phyloP scores from a whole-genome alignment of 2,329 filamentous ascomycete species.

The Claviceps humidiphila region DNA sequence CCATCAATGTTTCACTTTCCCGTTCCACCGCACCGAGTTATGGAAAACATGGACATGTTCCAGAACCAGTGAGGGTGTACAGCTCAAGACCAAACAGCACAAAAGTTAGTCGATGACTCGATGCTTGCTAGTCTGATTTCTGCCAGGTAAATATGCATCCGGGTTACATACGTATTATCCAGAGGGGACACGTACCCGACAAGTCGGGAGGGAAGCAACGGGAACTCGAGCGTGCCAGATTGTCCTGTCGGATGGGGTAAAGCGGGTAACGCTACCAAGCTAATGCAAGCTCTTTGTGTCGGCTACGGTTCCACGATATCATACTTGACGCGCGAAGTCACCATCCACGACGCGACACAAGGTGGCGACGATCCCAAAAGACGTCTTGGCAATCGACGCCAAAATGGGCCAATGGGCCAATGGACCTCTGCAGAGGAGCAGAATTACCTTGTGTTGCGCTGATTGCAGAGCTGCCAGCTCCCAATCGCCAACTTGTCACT shows the following conservation, averaged over 20 bases:
- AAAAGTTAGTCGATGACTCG: no score
- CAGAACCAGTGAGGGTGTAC: not conserved
- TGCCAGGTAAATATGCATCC: not conserved
- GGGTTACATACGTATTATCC: not conserved
- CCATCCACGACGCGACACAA: not conserved
- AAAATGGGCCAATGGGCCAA: no score
- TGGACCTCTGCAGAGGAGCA: no score
- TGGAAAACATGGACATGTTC: not conserved
- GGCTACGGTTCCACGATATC: slow-evolving; percentile 1
- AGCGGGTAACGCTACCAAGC: not conserved
- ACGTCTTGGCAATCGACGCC: no score
- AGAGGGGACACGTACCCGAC: not conserved
- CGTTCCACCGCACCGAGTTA: not conserved
- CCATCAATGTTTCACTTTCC: no score
- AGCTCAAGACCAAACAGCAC: not conserved
- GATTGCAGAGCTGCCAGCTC: no score
- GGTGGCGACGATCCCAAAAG: not conserved
- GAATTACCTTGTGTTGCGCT: no score
- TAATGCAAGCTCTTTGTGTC: not conserved
- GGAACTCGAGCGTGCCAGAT: not conserved
- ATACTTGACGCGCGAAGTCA: slow-evolving; percentile 3
- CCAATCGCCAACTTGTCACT: no score
- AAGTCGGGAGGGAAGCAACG: not conserved
- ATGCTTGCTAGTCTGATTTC: no score
- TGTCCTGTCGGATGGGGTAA: not conserved